Evolutionary conservation across 495 filamentous ascomycete species (phyloP).

Genomic region (Daldinia decipiens): DNA sequence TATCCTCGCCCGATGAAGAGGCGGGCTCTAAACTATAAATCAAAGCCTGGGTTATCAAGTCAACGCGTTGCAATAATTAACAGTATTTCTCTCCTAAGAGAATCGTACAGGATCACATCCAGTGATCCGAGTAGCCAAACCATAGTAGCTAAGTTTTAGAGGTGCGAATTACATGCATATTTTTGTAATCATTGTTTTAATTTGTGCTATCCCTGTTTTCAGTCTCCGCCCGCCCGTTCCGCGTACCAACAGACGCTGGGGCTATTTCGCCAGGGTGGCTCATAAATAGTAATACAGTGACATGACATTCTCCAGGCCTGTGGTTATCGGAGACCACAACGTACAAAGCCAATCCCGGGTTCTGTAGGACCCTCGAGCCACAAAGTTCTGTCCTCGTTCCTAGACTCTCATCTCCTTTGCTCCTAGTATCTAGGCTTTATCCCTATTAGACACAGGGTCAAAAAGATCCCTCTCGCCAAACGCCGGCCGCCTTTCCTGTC

Average conservation of each 20-base stretch:
- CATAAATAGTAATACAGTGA: conserved; percentile 36
- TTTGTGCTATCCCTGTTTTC: conserved; percentile 22
- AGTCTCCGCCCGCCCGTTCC: conserved; percentile 20
- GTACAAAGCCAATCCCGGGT: conserved; percentile 10
- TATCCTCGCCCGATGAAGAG: conserved; percentile 41
- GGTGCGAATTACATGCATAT: conserved; percentile 2
- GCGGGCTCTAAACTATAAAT: conserved; percentile 27
- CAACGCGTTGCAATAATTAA: neutral
- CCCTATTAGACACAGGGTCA: conserved; percentile 28
- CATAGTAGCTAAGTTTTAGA: neutral
- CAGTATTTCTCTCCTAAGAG: neutral
- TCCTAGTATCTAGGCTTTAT: conserved; percentile 30
- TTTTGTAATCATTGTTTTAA: conserved; percentile 18
- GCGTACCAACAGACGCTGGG: conserved; percentile 17
- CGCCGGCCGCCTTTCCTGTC: conserved; percentile 46
- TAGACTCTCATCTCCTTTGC: conserved; percentile 25
- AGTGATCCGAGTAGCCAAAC: neutral
- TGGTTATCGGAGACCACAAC: neutral
- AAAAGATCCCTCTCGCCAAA: conserved; percentile 42
- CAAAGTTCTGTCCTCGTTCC: conserved; percentile 6
- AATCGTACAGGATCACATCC: neutral
- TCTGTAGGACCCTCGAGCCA: neutral
- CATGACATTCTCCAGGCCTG: conserved; percentile 24
- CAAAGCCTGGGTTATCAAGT: neutral
- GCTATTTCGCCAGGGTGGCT: conserved; percentile 11